These are phyloP conservation scores for Beta macrorhiza DNA, from an alignment of 179 eudicot genomes.

Conservation along the genomic window DNA sequence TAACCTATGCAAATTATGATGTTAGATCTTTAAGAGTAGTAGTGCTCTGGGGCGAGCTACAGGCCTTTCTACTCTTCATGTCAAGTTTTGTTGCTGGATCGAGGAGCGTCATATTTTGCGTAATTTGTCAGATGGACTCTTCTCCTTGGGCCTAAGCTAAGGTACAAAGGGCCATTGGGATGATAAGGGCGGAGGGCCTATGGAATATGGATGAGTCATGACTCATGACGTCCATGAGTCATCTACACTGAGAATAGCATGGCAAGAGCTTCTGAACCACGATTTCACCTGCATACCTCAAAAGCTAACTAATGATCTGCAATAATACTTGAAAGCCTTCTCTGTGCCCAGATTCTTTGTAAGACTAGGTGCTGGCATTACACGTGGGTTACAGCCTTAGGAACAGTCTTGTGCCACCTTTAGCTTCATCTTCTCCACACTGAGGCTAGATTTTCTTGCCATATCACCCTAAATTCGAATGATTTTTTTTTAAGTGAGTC, in stretches of 20 bases:
- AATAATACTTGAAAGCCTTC: too few relatives aligned
- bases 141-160: background rate
- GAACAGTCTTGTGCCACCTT: background rate
- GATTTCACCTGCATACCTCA: too few relatives aligned
- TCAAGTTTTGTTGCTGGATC: background rate
- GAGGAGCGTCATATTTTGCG: background rate
- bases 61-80: background rate
- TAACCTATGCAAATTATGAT: background rate
- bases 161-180: background rate
- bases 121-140: background rate
- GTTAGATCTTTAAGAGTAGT: background rate
- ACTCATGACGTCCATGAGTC: too few relatives aligned
- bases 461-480: background rate
- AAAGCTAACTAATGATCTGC: too few relatives aligned
- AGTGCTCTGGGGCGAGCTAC: background rate
- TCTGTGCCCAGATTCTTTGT: too few relatives aligned
- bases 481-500: background rate
- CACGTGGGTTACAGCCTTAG: too few relatives aligned
- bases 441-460: background rate
- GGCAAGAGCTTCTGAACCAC: too few relatives aligned
- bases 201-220: too few relatives aligned
- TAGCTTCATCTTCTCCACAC: background rate
- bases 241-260: too few relatives aligned
- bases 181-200: background rate
- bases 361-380: too few relatives aligned